These are phyloP conservation scores for Cyberlindnera euphorbiae DNA, from an alignment of 805 yeast species.

Conservation along the genomic window DNA sequence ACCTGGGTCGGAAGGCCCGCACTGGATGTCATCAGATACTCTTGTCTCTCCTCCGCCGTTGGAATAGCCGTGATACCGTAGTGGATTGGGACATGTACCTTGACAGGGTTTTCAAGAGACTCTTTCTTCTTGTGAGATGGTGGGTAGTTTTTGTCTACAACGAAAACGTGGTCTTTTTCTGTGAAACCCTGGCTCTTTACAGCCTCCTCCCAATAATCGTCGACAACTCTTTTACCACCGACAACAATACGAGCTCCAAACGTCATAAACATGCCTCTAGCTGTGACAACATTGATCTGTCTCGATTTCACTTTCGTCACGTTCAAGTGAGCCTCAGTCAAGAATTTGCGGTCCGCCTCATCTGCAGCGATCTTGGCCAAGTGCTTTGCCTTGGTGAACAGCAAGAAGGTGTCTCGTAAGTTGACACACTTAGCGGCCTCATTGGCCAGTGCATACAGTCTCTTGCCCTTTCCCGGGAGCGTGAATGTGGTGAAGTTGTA, in stretches of 20 bases:
- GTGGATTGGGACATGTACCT: not conserved
- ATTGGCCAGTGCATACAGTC: slow-evolving; percentile 36
- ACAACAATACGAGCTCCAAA: slow-evolving; percentile 47
- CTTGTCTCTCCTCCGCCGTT: slow-evolving; percentile 23
- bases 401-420: slow-evolving; percentile 47
- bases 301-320: slow-evolving; percentile 21
- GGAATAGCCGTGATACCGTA: slow-evolving; percentile 19
- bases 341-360: slow-evolving; percentile 34
- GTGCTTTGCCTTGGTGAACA: slow-evolving; percentile 38
- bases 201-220: slow-evolving; percentile 52
- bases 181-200: slow-evolving; percentile 40
- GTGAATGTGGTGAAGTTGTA: slow-evolving; percentile 37
- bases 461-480: slow-evolving; percentile 34
- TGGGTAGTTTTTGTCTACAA: slow-evolving; percentile 16
- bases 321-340: slow-evolving; percentile 28
- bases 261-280: slow-evolving; percentile 40
- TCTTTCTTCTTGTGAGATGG: slow-evolving; percentile 10
- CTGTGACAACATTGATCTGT: slow-evolving; percentile 27
- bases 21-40: slow-evolving; percentile 18
- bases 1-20: slow-evolving; percentile 22
- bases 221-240: slow-evolving; percentile 43
- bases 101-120: not conserved
- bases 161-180: slow-evolving; percentile 40
- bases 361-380: slow-evolving; percentile 33
- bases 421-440: slow-evolving; percentile 38